Percentiles rank a stretch among this genome's conserved stretches.
These are phyloP conservation scores for Pythium diclinum DNA, from an alignment of 352 stramenopile species.

Conservation along the genomic window DNA sequence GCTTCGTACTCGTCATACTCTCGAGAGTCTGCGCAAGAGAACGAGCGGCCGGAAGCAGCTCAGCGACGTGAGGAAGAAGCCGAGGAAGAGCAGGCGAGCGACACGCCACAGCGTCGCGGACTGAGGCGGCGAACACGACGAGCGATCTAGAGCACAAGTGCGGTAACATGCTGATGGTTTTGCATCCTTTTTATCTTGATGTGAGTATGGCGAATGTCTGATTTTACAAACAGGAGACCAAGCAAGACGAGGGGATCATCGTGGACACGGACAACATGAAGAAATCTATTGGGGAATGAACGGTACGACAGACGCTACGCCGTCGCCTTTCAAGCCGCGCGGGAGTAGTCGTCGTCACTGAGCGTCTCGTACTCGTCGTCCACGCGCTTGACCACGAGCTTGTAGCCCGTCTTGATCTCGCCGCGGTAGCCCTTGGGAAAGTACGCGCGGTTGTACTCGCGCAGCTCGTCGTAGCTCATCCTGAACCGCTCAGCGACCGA, in stretches of 20 bases:
- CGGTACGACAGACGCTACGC: background rate
- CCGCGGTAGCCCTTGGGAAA: conserved; percentile 85
- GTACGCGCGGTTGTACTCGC: conserved; percentile 82
- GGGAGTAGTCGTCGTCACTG: background rate
- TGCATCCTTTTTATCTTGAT: too few relatives aligned
- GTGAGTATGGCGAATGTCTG: background rate
- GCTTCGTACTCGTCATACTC: background rate
- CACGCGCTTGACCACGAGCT: conserved; percentile 76
- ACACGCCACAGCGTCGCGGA: background rate
- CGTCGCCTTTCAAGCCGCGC: background rate
- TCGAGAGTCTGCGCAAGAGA: background rate
- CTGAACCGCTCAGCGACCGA: conserved; percentile 51
- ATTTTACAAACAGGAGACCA: background rate
- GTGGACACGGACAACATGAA: background rate
- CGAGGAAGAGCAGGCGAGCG: conserved; percentile 2
- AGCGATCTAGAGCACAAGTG: background rate
- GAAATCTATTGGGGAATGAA: background rate
- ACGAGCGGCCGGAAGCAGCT: background rate
- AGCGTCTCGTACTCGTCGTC: conserved; percentile 25
- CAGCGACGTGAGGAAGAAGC: background rate
- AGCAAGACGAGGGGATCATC: too few relatives aligned
- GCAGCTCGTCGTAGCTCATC: conserved; percentile 86
- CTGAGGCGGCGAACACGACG: background rate
- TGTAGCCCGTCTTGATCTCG: conserved; percentile 73
- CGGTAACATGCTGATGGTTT: background rate